Conservation (phyloP, 805 yeast genomes). For the Wickerhamomyces ciferrii region DNA sequence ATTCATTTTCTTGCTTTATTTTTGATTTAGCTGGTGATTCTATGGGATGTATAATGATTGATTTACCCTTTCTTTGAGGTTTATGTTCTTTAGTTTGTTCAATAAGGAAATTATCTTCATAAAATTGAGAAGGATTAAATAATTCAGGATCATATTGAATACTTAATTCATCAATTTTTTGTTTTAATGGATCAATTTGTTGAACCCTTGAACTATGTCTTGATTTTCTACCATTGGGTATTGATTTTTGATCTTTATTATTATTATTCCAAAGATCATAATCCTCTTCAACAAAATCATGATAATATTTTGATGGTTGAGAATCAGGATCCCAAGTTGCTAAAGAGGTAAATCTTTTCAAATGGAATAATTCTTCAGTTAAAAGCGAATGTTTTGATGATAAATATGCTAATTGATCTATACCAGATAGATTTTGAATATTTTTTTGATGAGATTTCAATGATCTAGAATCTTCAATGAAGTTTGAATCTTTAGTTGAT, state of each 20-base stretch:
- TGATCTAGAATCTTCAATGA: slow-evolving; percentile 3
- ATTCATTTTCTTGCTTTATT: not conserved
- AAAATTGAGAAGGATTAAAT: slow-evolving; percentile 17
- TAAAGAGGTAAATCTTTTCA: slow-evolving; percentile 54
- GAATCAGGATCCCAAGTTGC: slow-evolving; percentile 56
- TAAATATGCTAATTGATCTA: slow-evolving; percentile 36
- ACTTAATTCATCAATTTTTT: slow-evolving; percentile 9
- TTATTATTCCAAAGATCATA: slow-evolving; percentile 25
- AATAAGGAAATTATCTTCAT: slow-evolving; percentile 14
- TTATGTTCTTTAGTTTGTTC: not conserved
- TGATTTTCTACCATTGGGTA: slow-evolving; percentile 9
- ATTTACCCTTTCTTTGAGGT: not conserved
- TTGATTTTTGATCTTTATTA: not conserved
- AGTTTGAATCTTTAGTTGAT: not conserved
- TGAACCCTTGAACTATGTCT: slow-evolving; percentile 18
- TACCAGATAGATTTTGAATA: slow-evolving; percentile 4
- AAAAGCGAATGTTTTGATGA: slow-evolving; percentile 41
- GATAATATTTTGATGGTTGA: slow-evolving; percentile 28
- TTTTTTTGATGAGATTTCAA: not conserved
- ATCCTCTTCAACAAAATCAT: slow-evolving; percentile 24
- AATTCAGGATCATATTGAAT: slow-evolving; percentile 10
- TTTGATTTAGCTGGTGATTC: slow-evolving; percentile 2
- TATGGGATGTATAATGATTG: not conserved
- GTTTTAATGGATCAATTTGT: slow-evolving; percentile 11
- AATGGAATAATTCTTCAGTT: slow-evolving; percentile 59